A percentile compares a stretch with the other conserved stretches of the same genome.
Evolutionary conservation across 441 rosid species (phyloP).

Genomic region (Biscutella auriculata): DNA sequence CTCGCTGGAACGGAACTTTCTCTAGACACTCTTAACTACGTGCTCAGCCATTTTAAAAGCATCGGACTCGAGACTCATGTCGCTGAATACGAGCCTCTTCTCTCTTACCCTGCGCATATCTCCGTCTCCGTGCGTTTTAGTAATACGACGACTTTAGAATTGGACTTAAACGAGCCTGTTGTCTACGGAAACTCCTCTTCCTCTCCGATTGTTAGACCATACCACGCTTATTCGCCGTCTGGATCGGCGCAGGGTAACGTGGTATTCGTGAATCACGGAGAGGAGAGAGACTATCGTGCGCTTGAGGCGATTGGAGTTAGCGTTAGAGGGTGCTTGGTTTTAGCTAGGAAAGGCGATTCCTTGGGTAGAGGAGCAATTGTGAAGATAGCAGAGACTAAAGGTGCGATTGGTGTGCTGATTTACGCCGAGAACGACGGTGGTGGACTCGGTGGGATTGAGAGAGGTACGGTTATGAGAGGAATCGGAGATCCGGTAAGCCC

Average conservation of each 20-base stretch:
- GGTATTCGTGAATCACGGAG: constrained; percentile 67
- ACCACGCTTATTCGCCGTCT: constrained; percentile 93
- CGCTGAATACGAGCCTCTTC: constrained; percentile 43
- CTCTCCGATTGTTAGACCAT: constrained; percentile 39
- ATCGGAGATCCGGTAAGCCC: constrained; percentile 89
- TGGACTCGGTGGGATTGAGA: constrained; percentile 51
- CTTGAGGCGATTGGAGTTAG: constrained; percentile 43
- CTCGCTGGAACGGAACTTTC: constrained; percentile 75
- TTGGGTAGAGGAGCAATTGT: constrained; percentile 62
- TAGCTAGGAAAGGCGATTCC: constrained; percentile 50
- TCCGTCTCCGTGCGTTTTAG: constrained; percentile 44
- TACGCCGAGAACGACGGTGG: constrained; percentile 52
- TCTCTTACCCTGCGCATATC: constrained; percentile 56
- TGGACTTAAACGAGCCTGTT: constrained; percentile 36
- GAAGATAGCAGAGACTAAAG: constrained; percentile 50
- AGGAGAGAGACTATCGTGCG: constrained; percentile 56
- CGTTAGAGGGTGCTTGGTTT: constrained; percentile 55
- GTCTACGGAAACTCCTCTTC: no score
- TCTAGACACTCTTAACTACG: constrained; percentile 39
- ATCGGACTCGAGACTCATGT: constrained; percentile 44
- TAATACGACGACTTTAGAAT: constrained; percentile 30
- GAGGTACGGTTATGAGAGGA: constrained; percentile 92
- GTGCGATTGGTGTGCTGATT: constrained; percentile 68
- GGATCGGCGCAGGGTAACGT: constrained; percentile 45
- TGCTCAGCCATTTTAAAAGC: constrained; percentile 41